Conservation (phyloP, 805 yeast species). For the Saturnispora saitoi region DNA sequence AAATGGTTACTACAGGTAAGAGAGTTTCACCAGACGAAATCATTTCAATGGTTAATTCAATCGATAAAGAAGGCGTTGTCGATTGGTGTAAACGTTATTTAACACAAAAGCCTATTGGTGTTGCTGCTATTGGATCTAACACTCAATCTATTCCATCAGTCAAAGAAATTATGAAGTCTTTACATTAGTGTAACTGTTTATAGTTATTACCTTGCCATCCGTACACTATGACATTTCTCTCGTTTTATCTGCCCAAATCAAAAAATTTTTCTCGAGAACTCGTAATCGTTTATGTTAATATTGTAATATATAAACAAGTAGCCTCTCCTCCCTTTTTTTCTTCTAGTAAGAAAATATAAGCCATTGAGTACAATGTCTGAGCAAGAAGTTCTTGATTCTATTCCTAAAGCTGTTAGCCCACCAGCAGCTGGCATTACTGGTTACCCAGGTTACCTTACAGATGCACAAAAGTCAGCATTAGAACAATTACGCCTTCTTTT, state of each 20-base stretch:
- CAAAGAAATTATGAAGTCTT: background rate
- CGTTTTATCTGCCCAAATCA: background rate
- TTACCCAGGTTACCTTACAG: slow-evolving; percentile 70
- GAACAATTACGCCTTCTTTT: slow-evolving; percentile 50
- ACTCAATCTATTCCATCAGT: slow-evolving; percentile 3
- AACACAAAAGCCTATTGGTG: slow-evolving; percentile 38
- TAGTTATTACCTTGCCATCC: background rate
- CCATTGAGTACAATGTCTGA: slow-evolving; percentile 16
- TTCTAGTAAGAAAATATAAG: background rate
- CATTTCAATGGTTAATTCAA: slow-evolving; percentile 64
- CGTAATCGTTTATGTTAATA: background rate
- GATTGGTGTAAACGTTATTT: slow-evolving; percentile 59
- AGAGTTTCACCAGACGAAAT: slow-evolving; percentile 67
- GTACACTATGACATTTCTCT: background rate
- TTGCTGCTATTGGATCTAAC: slow-evolving; percentile 5
- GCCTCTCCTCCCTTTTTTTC: background rate
- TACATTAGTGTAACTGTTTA: background rate
- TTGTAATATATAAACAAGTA: background rate
- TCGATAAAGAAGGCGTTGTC: slow-evolving; percentile 70
- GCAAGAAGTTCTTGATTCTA: slow-evolving; percentile 21
- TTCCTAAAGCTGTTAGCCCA: slow-evolving; percentile 44
- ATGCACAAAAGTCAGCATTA: slow-evolving; percentile 54
- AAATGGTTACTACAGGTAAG: slow-evolving; percentile 86
- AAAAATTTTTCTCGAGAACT: background rate
- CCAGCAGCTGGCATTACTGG: slow-evolving; percentile 52